phyloP scores from a whole-genome alignment of 371 early-diverging fungal species.

The Rhizopus microsporus region DNA sequence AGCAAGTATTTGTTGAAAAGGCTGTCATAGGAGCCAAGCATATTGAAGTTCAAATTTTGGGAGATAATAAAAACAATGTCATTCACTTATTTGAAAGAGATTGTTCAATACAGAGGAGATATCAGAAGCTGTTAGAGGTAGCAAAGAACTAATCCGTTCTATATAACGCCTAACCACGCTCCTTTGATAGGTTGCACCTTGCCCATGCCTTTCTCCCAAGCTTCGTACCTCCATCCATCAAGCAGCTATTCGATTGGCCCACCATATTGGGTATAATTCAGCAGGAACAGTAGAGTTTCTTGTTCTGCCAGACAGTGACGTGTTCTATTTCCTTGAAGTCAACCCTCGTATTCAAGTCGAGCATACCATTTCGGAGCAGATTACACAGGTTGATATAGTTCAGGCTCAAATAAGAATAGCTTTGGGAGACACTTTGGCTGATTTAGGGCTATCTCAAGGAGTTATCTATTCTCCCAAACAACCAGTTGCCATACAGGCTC shows the following conservation, averaged over 20 bases:
- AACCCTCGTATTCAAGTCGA: conserved; percentile 42
- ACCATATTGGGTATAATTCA: conserved; percentile 36
- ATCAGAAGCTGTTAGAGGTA: conserved; percentile 86
- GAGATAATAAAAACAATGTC: conserved; percentile 71
- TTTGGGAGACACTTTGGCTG: conserved; percentile 26
- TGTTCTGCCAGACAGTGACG: conserved; percentile 52
- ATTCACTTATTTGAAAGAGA: conserved; percentile 86
- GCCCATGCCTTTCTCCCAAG: conserved; percentile 22
- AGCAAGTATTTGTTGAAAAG: conserved; percentile 73
- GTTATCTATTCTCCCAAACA: conserved; percentile 9
- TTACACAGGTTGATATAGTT: conserved; percentile 83
- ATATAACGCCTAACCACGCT: background rate
- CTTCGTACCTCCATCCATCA: conserved; percentile 28
- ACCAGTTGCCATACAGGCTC: conserved; percentile 45
- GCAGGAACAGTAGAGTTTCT: conserved; percentile 86
- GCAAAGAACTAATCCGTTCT: background rate
- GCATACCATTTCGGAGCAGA: conserved; percentile 81
- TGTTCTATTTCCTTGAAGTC: conserved; percentile 25
- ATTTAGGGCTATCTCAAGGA: conserved; percentile 20
- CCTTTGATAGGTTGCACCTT: conserved; percentile 39
- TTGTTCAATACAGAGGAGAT: conserved; percentile 84
- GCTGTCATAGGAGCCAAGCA: conserved; percentile 87
- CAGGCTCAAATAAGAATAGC: conserved; percentile 41
- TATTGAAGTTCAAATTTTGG: conserved; percentile 84
- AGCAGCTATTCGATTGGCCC: conserved; percentile 32